Base-by-base conservation (phyloP, 1,284 basidiomycete genomes). In the Malassezia nana region DNA sequence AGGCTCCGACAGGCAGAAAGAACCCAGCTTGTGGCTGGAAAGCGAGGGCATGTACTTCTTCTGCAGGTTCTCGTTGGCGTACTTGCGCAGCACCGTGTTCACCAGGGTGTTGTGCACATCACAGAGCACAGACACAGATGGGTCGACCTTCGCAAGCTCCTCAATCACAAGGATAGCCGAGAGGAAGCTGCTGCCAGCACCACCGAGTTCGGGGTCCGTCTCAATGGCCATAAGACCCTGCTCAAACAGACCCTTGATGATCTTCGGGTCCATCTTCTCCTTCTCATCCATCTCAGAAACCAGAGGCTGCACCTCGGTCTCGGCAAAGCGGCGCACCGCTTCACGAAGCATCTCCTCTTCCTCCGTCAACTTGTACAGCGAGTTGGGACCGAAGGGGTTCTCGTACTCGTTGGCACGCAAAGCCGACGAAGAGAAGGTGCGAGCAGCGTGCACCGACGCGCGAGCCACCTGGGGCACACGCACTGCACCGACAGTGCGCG, bases 171-270 rank as follows among this genome's bases (percentile, higher is more conserved):
- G 88, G 68, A 99, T 89, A 30, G 94, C 91, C 3, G 88, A 83
- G 1, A 85, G 95, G 78, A 99, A 99, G 5, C 88, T 89, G 46
- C 83, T 85, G 64, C 86, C 90, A 3, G 92, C 81, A 44, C 94
- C 94, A 16, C 86, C 86, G 60, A 86, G 81, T 32, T 87, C 87
- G 12, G 82, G 80, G 52, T 80, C 81, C 3, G 89, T 95, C 78
- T 98, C 92, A 63, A 99, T 90, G 45, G 87, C 91, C 94, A 98
- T 98, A 72, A 95, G 89, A 28, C 92, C 92, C 77, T 95, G 89
- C 56, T 95, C 89, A 62, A 95, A 98, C 18, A 96, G 80, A 0
- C 84, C 88, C 69, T 87, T 81, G 73, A 98, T 89, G 67, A 98
- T 77, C 2, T 77, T 79, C 1, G 87, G 83, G 74, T 95, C 89